A percentile compares a stretch with the other conserved stretches of the same genome.
These are phyloP conservation scores for Xylaria digitata DNA, from an alignment of 2,329 filamentous ascomycete genomes.

Conservation along the genomic window DNA sequence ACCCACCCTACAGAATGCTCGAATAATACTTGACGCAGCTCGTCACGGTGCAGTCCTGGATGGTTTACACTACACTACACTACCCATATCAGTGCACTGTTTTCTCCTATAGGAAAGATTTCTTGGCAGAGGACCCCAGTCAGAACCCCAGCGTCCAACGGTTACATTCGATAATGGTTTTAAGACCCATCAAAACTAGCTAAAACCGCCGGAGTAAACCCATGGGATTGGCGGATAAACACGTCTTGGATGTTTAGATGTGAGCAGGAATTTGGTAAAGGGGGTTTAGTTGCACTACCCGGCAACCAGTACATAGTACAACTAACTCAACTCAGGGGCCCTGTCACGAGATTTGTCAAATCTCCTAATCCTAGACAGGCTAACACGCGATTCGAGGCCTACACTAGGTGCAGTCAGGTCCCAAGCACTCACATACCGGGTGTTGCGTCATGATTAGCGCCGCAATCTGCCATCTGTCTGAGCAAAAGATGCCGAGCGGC, in stretches of 20 bases:
- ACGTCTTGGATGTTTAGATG: slow-evolving; percentile 3
- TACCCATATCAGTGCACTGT: no score
- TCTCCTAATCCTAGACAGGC: slow-evolving; percentile 19
- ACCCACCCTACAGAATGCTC: slow-evolving; percentile 8
- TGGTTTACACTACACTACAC: background rate
- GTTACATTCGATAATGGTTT: slow-evolving; percentile 15
- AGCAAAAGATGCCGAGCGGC: slow-evolving; percentile 37
- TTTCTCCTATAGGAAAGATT: background rate
- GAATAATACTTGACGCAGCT: slow-evolving; percentile 2
- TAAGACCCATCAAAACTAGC: background rate
- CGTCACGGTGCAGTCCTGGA: background rate
- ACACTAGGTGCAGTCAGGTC: slow-evolving; percentile 14
- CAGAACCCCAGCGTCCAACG: slow-evolving; percentile 1
- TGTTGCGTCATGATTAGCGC: slow-evolving; percentile 46
- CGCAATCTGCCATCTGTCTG: slow-evolving; percentile 28
- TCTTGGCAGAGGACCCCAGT: slow-evolving; percentile 12
- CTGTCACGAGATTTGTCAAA: slow-evolving; percentile 33
- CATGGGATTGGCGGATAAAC: slow-evolving; percentile 26
- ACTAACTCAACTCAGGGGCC: slow-evolving; percentile 1
- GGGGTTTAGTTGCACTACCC: background rate
- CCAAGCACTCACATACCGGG: slow-evolving; percentile 18
- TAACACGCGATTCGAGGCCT: slow-evolving; percentile 20
- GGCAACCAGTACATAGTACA: background rate
- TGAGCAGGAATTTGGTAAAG: background rate
- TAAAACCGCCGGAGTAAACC: slow-evolving; percentile 11